Conservation (phyloP, 345 rosid genomes). For the Isatis tinctoria region DNA sequence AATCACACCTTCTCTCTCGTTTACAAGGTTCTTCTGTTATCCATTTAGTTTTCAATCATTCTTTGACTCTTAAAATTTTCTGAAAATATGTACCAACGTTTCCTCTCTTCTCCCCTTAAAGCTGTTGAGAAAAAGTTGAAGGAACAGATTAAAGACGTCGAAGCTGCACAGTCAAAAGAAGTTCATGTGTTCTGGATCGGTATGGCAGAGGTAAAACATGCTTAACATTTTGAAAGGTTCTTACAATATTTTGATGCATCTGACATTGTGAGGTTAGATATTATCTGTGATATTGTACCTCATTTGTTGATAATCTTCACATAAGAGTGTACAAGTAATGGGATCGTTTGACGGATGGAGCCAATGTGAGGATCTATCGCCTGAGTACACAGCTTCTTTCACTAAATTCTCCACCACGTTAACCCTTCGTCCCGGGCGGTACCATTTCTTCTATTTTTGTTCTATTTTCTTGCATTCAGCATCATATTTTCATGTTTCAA, state of each 20-base stretch:
- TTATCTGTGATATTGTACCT: neutral
- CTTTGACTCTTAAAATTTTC: too few relatives aligned
- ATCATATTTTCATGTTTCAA: neutral
- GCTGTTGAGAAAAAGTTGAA: slow-evolving; percentile 58
- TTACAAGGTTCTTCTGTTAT: slow-evolving; percentile 51
- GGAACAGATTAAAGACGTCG: slow-evolving; percentile 69
- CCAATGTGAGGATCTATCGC: slow-evolving; percentile 74
- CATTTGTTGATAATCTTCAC: neutral
- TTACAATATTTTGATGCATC: neutral
- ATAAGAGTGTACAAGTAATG: slow-evolving; percentile 85
- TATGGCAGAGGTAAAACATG: slow-evolving; percentile 75
- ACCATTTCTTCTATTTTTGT: slow-evolving; percentile 6
- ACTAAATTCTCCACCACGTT: slow-evolving; percentile 62
- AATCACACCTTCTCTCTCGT: slow-evolving; percentile 70
- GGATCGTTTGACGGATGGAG: slow-evolving; percentile 93
- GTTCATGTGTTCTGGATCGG: slow-evolving; percentile 73
- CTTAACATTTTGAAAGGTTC: neutral
- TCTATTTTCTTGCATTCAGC: neutral
- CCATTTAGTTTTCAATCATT: too few relatives aligned
- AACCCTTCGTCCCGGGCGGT: slow-evolving; percentile 89
- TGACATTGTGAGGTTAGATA: neutral
- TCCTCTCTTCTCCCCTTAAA: slow-evolving; percentile 26
- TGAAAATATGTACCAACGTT: too few relatives aligned
- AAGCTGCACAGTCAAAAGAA: slow-evolving; percentile 61
- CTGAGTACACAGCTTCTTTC: slow-evolving; percentile 70